Evolutionary conservation across 2,329 filamentous ascomycete species (phyloP).

Genomic region (Fusarium sp.): DNA sequence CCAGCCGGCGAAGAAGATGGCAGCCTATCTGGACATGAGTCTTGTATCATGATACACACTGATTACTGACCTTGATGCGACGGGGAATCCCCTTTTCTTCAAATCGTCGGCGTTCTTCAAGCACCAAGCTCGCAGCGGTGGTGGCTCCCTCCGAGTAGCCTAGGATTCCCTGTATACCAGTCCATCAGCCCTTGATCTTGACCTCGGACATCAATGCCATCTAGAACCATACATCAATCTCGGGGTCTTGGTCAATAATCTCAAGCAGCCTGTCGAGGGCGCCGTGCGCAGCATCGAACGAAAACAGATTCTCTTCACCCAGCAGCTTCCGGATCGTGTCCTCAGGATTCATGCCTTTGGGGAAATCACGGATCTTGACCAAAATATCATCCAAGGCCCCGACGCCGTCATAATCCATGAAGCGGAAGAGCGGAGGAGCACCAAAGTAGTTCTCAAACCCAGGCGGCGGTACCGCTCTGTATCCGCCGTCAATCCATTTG

Average conservation of each 20-base stretch:
- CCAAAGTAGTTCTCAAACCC: slow-evolving; percentile 70
- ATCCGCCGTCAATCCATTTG: slow-evolving; percentile 64
- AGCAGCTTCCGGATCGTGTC: slow-evolving; percentile 67
- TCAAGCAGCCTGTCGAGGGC: slow-evolving; percentile 50
- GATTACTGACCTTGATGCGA: slow-evolving; percentile 52
- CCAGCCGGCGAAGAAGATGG: slow-evolving; percentile 66
- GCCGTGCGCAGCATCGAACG: slow-evolving; percentile 17
- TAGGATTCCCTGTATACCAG: slow-evolving; percentile 57
- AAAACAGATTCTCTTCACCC: slow-evolving; percentile 44
- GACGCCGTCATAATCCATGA: slow-evolving; percentile 62
- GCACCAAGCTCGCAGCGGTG: slow-evolving; percentile 63
- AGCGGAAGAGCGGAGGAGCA: slow-evolving; percentile 65
- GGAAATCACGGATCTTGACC: slow-evolving; percentile 65
- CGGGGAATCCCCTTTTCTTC: slow-evolving; percentile 48
- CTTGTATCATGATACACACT: rapidly evolving
- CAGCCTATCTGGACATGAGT: slow-evolving; percentile 53
- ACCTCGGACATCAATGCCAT: not conserved
- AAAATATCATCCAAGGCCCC: slow-evolving; percentile 59
- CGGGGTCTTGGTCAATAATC: slow-evolving; percentile 57
- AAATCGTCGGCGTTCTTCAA: slow-evolving; percentile 60
- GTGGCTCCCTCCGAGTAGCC: slow-evolving; percentile 72
- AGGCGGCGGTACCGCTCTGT: slow-evolving; percentile 61
- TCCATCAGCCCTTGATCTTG: not conserved
- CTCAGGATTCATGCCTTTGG: slow-evolving; percentile 63
- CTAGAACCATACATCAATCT: slow-evolving; percentile 41